Base-by-base conservation (phyloP, 1,284 basidiomycete genomes). In the Athelia sp. region DNA sequence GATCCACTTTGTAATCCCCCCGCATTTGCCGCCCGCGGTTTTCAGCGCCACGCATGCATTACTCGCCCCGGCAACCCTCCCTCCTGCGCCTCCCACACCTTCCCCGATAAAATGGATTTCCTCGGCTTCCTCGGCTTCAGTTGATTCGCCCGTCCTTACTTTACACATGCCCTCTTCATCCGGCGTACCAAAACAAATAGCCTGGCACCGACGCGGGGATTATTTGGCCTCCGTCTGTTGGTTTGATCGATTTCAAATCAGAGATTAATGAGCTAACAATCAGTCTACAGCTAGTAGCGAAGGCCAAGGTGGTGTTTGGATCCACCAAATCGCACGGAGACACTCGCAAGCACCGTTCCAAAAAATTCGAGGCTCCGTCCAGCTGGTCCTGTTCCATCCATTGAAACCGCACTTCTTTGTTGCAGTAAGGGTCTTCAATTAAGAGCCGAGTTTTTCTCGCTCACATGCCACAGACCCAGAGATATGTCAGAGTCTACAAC, bases 261-360 rank as follows among this genome's bases (percentile, higher is more conserved):
- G 48, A 45, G 29, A 23, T 43, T 23, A 47, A 47, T 48, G 48
- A 19, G 50, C 52, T 48, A 29, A 50, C 45, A 48, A 51, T 56
- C 38, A 48, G 51, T 50, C 38, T 50, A 53, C 53, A 88, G 86
- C 84, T 18, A 78, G 70, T 54, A 78, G 73, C 50, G 81, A 81
- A 51, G 75, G 73, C 22, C 83, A 90, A 56, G 81, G 83, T 17
- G 81, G 82, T 40, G 85, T 95, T 21, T 90, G 93, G 81, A 98
- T 99, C 50, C 97, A 99, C 67, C 97, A 99, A 64, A 69, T 98
- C 11, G 87, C 90, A 36, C 87, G 90, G 57, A 85, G 96, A 63
- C 90, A 97, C 64, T 97, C 94, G 6, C 97, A 99, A 70, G 92
- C 94, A 18, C 97, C 97, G 11, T 99, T 99, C 83, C 90, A 87